Percentiles rank a stretch among this genome's conserved stretches.
Evolutionary conservation across 2,329 filamentous ascomycete genomes (phyloP).

Genomic region (Chaetomiaceae sp.): DNA sequence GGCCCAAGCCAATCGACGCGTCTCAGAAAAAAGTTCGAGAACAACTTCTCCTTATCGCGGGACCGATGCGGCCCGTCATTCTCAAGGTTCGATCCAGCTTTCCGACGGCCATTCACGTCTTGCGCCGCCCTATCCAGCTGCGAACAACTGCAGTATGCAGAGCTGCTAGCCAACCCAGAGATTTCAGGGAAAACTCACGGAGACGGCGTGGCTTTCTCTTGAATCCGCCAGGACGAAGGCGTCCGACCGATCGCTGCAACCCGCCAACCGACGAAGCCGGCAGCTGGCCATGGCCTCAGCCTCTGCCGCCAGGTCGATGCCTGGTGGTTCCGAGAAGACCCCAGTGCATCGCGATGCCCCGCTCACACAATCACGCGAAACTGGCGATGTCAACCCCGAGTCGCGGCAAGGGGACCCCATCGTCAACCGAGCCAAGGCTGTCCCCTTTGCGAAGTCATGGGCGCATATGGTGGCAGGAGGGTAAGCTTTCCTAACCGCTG

Average conservation of each 20-base stretch:
- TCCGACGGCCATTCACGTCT: too few species aligned
- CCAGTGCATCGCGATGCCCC: conserved; percentile 21
- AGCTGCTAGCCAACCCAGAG: too few species aligned
- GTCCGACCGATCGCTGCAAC: background rate
- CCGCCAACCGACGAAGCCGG: background rate
- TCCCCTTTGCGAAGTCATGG: conserved; percentile 70
- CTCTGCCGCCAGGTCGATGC: conserved; percentile 15
- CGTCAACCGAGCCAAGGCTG: conserved; percentile 31
- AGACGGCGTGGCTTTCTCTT: too few species aligned
- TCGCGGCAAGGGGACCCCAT: conserved; percentile 17
- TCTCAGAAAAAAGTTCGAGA: too few species aligned
- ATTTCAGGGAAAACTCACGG: too few species aligned
- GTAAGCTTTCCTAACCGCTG: too few species aligned
- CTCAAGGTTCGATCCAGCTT: too few species aligned
- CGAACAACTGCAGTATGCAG: too few species aligned
- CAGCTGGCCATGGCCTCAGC: conserved; percentile 19
- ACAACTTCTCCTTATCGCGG: too few species aligned
- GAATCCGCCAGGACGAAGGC: background rate
- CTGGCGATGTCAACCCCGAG: conserved; percentile 47
- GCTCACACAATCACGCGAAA: conserved; percentile 55
- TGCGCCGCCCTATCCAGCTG: too few species aligned
- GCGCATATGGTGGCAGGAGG: conserved; percentile 87
- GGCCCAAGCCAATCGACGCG: too few species aligned
- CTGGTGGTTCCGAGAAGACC: conserved; percentile 12
- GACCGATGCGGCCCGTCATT: too few species aligned